Conservation (phyloP, 2,329 filamentous ascomycete genomes). For the Colletotrichum graminicola region DNA sequence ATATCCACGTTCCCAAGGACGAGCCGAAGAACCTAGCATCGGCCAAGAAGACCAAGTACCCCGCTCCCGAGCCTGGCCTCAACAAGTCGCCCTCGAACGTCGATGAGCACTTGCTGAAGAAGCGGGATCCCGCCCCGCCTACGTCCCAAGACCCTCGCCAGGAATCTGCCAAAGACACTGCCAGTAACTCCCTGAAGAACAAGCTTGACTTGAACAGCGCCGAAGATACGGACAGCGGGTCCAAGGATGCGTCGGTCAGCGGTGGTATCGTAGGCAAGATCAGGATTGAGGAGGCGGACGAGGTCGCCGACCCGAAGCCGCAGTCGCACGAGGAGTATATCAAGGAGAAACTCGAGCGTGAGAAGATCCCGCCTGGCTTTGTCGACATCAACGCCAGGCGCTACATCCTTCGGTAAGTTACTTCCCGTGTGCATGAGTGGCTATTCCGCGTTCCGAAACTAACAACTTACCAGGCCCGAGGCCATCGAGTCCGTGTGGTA, state of each 20-base stretch:
- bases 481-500: slow-evolving; percentile 91
- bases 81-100: slow-evolving; percentile 37
- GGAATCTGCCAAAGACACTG: slow-evolving; percentile 26
- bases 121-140: slow-evolving; percentile 29
- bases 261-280: slow-evolving; percentile 45
- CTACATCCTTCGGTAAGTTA: slow-evolving; percentile 73
- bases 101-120: slow-evolving; percentile 38
- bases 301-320: slow-evolving; percentile 56
- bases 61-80: slow-evolving; percentile 32
- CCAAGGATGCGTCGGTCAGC: slow-evolving; percentile 40
- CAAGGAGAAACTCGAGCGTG: slow-evolving; percentile 56
- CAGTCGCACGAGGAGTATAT: slow-evolving; percentile 68
- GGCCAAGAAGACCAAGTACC: slow-evolving; percentile 41
- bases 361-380: slow-evolving; percentile 65
- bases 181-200: slow-evolving; percentile 45
- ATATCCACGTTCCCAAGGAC: slow-evolving; percentile 31
- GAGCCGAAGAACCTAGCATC: slow-evolving; percentile 29
- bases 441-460: slow-evolving; percentile 30
- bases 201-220: slow-evolving; percentile 45
- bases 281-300: slow-evolving; percentile 45
- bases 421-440: slow-evolving; percentile 43
- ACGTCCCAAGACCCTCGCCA: slow-evolving; percentile 41
- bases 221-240: slow-evolving; percentile 32
- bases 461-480: slow-evolving; percentile 71
- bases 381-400: slow-evolving; percentile 56